These are phyloP conservation scores for Linanthus parryae DNA, from an alignment of 148 eudicot genomes.

Conservation along the genomic window DNA sequence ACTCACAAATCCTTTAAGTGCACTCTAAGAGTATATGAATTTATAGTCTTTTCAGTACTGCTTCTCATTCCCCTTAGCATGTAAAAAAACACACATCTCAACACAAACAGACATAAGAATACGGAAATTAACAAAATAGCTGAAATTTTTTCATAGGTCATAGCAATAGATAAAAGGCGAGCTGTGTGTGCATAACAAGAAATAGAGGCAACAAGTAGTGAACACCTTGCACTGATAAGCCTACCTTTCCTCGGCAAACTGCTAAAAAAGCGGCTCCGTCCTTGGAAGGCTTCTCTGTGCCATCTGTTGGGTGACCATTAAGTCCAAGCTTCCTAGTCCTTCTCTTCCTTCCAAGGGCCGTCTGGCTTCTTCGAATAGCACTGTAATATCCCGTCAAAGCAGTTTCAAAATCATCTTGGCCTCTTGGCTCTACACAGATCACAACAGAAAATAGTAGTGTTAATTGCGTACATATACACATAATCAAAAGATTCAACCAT, in stretches of 20 bases:
- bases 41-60: no score
- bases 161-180: no score
- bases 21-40: no score
- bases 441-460: conserved; percentile 8
- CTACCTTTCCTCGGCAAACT: conserved; percentile 98
- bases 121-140: no score
- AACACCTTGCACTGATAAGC: neutral
- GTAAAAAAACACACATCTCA: no score
- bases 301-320: conserved; percentile 17
- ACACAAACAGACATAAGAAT: no score
- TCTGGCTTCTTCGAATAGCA: conserved; percentile 45
- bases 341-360: conserved; percentile 50
- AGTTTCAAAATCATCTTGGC: conserved; percentile 75
- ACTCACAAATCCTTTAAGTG: no score
- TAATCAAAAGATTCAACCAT: conserved; percentile 2
- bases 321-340: conserved; percentile 52
- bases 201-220: no score
- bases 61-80: no score
- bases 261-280: conserved; percentile 95
- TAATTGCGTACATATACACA: neutral
- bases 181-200: no score
- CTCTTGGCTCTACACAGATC: conserved; percentile 67
- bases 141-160: no score
- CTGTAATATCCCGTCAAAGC: conserved; percentile 68
- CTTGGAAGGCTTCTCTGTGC: conserved; percentile 22